Percentiles rank a stretch among this genome's conserved stretches.
phyloP scores from a whole-genome alignment of 768 basidiomycete genomes.

The Megacollybia marginata region DNA sequence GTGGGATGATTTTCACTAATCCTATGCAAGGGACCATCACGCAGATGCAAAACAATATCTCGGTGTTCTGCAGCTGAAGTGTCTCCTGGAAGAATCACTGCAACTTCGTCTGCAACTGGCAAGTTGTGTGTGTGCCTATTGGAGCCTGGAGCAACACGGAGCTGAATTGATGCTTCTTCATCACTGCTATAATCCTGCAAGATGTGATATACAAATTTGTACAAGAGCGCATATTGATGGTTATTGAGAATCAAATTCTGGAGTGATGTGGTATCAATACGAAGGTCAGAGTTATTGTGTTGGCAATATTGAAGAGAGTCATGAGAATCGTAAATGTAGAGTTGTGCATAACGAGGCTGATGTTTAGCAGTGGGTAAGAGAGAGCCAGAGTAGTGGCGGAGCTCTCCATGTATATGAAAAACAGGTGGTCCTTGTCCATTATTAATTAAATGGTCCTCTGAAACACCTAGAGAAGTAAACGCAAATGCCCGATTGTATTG shows the following conservation, averaged over 20 bases:
- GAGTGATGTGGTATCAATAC: background rate
- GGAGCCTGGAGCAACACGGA: conserved; percentile 1
- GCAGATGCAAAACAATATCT: conserved; percentile 27
- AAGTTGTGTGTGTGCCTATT: conserved; percentile 30
- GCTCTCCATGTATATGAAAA: conserved; percentile 20
- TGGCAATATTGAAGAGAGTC: conserved; percentile 6
- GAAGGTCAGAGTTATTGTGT: background rate
- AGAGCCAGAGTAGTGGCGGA: conserved; percentile 17
- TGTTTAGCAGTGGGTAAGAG: conserved; percentile 11
- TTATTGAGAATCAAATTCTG: conserved; percentile 6
- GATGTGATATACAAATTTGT: conserved; percentile 8
- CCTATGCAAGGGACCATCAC: conserved; percentile 14
- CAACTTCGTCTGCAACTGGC: conserved; percentile 34
- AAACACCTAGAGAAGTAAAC: conserved; percentile 25
- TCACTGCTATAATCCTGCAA: conserved; percentile 14
- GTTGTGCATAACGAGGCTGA: conserved; percentile 23
- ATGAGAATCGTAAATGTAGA: conserved; percentile 25
- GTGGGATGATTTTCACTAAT: conserved; percentile 27
- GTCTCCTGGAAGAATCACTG: conserved; percentile 28
- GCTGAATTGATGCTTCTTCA: conserved; percentile 7
- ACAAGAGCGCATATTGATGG: conserved; percentile 3
- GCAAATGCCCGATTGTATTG: conserved; percentile 10
- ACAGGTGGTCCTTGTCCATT: conserved; percentile 16
- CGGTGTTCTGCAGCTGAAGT: conserved; percentile 10
- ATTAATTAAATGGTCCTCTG: conserved; percentile 14